Evolutionary conservation across 192 early-diverging fungal species (phyloP).

Genomic region (Backusella circina): DNA sequence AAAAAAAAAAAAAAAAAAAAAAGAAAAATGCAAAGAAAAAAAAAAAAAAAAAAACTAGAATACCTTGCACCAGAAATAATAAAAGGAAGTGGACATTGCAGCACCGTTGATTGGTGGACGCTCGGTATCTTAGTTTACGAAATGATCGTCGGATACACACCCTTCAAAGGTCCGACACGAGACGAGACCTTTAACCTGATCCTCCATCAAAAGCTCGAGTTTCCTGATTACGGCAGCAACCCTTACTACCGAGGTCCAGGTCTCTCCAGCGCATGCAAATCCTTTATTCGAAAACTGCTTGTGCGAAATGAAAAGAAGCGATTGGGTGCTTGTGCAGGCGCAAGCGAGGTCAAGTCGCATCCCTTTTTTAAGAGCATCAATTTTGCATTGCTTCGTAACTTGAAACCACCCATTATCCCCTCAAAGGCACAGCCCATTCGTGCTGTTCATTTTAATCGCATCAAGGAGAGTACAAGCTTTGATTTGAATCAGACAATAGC

Average conservation of each 20-base stretch:
- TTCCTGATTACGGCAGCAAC: constrained; percentile 45
- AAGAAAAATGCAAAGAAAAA: background rate
- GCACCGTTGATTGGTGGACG: constrained; percentile 70
- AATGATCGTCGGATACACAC: constrained; percentile 66
- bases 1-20: background rate
- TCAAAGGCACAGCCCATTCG: constrained; percentile 17
- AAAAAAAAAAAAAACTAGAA: too few species aligned
- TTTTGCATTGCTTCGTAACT: constrained; percentile 89
- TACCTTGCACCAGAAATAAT: constrained; percentile 40
- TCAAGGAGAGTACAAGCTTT: constrained; percentile 62
- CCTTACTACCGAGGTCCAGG: constrained; percentile 10
- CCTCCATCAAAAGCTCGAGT: constrained; percentile 73
- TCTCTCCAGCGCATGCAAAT: constrained; percentile 53
- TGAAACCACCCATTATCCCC: constrained; percentile 81
- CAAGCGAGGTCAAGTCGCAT: constrained; percentile 91
- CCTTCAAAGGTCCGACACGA: constrained; percentile 63
- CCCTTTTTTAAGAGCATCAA: constrained; percentile 86
- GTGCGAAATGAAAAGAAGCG: constrained; percentile 88
- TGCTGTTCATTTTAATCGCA: constrained; percentile 57
- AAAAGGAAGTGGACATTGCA: constrained; percentile 35
- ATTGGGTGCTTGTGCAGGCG: constrained; percentile 84
- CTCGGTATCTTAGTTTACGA: constrained; percentile 68
- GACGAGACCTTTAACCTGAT: constrained; percentile 73
- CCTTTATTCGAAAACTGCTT: constrained; percentile 81
- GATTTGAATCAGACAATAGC: constrained; percentile 48